Base-by-base conservation (phyloP, 2,329 filamentous ascomycete species). In the Sporothrix curviconia region DNA sequence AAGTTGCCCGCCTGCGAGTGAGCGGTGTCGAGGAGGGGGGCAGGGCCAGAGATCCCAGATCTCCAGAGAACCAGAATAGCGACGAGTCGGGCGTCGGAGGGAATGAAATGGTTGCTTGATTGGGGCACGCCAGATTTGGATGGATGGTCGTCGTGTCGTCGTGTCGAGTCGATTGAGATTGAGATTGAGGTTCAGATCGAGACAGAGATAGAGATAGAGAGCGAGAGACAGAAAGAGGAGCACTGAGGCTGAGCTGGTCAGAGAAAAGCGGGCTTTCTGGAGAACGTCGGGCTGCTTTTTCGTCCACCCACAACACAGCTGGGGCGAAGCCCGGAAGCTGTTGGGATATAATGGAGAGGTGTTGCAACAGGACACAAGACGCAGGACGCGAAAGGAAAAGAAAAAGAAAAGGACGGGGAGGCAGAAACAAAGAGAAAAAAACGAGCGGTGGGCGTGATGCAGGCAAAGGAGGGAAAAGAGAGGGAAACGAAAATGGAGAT, bases 251-350 rank as follows among this genome's bases (percentile, higher is more conserved):
- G 57, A 59, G 52, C 52, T 55, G 57, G 53, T 59, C 52, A 59
- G 57, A 44, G 24, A 59, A 55, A 56, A 52, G 53, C 56, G 56
- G 56, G 56, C 56, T 58, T n/a, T 47, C 43, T 53, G 49, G 50
- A 40, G 49, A n/a, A 28, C 40, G 56, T 47, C 42, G 34, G 32
- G 43, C 36, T 50, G 51, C 34, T 58, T 49, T 44, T 49, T 58
- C 30, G 52, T 7, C 43, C 22, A 34, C 22, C 37, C 34, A 32
- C n/a, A n/a, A n/a, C 28, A 39, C 17, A 11, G 44, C 32, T 46
- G 57, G 46, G 52, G 57, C 52, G 30, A 47, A 39, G 57, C 57
- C 52, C 44, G 34, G 39, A 7, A 37, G 52, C 40, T 55, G 52
- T 22, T 17, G 22, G 37, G 14, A 19, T n/a, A n/a, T n/a, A 54